Evolutionary conservation across 495 filamentous ascomycete genomes (phyloP), one percentile per base, ranked within the genome.

Genomic region (Umbilicaria muhlenbergii): DNA sequence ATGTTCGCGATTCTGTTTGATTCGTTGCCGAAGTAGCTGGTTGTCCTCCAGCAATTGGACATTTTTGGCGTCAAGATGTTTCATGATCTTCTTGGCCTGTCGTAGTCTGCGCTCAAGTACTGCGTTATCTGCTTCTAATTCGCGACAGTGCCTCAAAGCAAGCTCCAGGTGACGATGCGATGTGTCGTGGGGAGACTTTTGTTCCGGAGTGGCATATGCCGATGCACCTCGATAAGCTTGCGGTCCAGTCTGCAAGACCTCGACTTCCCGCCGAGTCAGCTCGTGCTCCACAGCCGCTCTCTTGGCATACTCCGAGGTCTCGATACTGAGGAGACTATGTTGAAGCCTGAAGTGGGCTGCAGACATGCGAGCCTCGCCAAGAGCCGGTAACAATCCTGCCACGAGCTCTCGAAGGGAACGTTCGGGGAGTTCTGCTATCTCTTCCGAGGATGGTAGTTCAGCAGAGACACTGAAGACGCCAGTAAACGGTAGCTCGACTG

Each of bases 321-420:
- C 84, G 41, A 96, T 83, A 39, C 70, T 78, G 17, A 94, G 72
- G 47, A 98, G 70, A 52, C 78, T 86, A 54, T 91, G 85, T 57
- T 95, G 89, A 38, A 98, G 64, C 54, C 91, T 93, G 66, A 92
- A 81, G 56, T 98, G 91, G 18, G 92, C 79, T 1, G 83, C 80
- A 37, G 82, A 80, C 69, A 85, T 83, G 39, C 86, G 83, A 42
- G 76, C 70, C 47, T 83, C 78, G 38, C 71, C 64, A 6, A 77
- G 60, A 6, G 71, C 61, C 10, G 58, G 53, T 21, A 71, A 58
- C 1, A 78, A 57, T 17, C 73, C 70, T 28, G 66, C 62, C 32
- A 74, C 70, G 40, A 89, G 73, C 28, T 62, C 66, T 32, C 77
- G 73, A 39, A 85, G 68, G 47, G 78, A 73, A 1, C 69, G 64